Evolutionary conservation across 73 alveolate species (phyloP), one percentile per base, ranked within the genome.

Genomic region (Paraurostyla sp.): DNA sequence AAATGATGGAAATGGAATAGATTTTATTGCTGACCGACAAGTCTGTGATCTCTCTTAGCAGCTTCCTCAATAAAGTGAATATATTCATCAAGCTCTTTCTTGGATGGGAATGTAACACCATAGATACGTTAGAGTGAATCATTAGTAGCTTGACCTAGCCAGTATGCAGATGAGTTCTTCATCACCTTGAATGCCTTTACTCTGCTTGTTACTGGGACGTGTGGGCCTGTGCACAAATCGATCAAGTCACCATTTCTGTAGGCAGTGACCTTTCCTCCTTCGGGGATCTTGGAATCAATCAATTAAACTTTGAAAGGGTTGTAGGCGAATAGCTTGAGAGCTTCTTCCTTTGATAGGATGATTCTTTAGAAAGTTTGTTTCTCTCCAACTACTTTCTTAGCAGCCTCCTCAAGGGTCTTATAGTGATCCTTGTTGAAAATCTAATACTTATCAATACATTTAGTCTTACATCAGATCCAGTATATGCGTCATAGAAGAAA

Each of bases 171-270:
- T 9, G 99, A 97, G 92, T 99, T 97, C 94, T 99, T 99, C 80
- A 98, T 94, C 32, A 98, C 97, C 91, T 93, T 87, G 90, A 98
- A 98, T 43, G 99, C 99, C 96, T 98, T 99, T 69, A 98, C 98
- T 89, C 92, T 90, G 76, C 97, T 94, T 52, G 99, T 97, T 91
- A 93, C 85, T 38, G 99, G 99, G 23, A 99, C 52, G 87, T 99
- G 99, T 23, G 99, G 99, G 22, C 99, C 99, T 20, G 99, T 96
- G 85, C 99, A 99, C 54, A 99, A 92, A 92, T 99, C 99, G 68
- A 99, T 97, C 85, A 99, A 90, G 54, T 91, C 96, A 0, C 99
- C 99, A 76, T 99, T 97, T 76, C 97, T 94, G 90, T 99, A 99
- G 63, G 99, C 99, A 73, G 99, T 97, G 59, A 99, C 96, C 85